phyloP scores from a whole-genome alignment of 169 alveolate species.

The Plasmodium blacklocki region DNA sequence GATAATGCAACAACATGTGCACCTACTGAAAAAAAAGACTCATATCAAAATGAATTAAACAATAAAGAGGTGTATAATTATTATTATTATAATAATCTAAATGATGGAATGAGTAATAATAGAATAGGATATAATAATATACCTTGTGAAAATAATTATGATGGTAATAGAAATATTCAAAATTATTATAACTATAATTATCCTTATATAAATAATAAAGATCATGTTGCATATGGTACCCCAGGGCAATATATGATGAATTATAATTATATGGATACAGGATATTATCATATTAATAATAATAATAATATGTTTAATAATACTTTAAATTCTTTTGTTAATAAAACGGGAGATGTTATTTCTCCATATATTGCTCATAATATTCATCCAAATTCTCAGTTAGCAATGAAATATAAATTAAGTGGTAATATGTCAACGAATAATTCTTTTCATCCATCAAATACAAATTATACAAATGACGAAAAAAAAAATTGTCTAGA shows the following conservation, averaged over 20 bases:
- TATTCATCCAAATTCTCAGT: slow-evolving; percentile 13
- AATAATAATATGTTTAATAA: slow-evolving; percentile 4
- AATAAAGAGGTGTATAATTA: slow-evolving; percentile 48
- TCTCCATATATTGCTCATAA: slow-evolving; percentile 10
- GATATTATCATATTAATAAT: slow-evolving; percentile 21
- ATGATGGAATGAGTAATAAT: slow-evolving; percentile 4
- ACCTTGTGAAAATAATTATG: slow-evolving; percentile 2
- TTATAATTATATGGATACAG: slow-evolving; percentile 20
- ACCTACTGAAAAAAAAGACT: slow-evolving; percentile 4
- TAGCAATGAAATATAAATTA: slow-evolving; percentile 11
- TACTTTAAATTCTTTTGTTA: slow-evolving; percentile 19
- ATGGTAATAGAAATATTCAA: slow-evolving; percentile 29
- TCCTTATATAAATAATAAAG: slow-evolving; percentile 1
- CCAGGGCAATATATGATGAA: slow-evolving; percentile 33
- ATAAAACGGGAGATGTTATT: slow-evolving; percentile 14
- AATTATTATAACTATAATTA: slow-evolving; percentile 13
- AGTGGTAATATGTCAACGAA: slow-evolving; percentile 18
- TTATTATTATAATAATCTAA: slow-evolving; percentile 41
- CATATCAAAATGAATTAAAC: slow-evolving; percentile 35
- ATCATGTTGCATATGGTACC: slow-evolving; percentile 4
- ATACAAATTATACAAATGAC: slow-evolving; percentile 33
- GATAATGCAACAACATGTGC: slow-evolving; percentile 18
- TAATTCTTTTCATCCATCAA: slow-evolving; percentile 21
- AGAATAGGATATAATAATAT: slow-evolving; percentile 23
- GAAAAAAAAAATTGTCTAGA: slow-evolving; percentile 46